Percentiles rank a stretch among this genome's conserved stretches.
Conservation (phyloP, 2,329 filamentous ascomycete genomes). For the Monilinia fructigena region DNA sequence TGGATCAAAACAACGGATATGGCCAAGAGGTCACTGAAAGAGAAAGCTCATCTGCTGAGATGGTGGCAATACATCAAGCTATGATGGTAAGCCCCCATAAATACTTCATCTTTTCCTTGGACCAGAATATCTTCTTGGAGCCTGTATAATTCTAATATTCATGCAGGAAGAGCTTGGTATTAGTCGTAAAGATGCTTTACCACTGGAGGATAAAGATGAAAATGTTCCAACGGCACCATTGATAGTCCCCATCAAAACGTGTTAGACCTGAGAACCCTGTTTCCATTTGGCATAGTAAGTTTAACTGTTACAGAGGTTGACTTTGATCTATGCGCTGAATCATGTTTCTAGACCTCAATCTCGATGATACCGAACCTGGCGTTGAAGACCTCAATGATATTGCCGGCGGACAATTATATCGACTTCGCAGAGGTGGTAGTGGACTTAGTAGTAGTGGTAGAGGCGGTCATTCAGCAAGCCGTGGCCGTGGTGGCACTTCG, state of each 20-base stretch:
- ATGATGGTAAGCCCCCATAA: slow-evolving; percentile 34
- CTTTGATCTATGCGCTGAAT: slow-evolving; percentile 8
- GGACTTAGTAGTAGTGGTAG: slow-evolving; percentile 17
- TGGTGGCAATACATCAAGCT: slow-evolving; percentile 28
- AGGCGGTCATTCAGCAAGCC: slow-evolving; percentile 17
- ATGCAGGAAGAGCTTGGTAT: slow-evolving; percentile 38
- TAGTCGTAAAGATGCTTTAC: slow-evolving; percentile 33
- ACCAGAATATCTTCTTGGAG: not conserved
- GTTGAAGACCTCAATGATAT: slow-evolving; percentile 32
- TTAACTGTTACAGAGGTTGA: not conserved
- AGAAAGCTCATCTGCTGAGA: not conserved
- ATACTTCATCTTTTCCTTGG: not conserved
- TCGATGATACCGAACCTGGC: slow-evolving; percentile 32
- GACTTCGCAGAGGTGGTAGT: slow-evolving; percentile 29
- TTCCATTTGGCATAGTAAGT: slow-evolving; percentile 33
- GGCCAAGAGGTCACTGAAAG: not conserved
- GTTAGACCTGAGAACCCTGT: slow-evolving; percentile 17
- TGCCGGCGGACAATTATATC: slow-evolving; percentile 36
- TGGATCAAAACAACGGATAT: slow-evolving; percentile 14
- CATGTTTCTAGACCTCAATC: slow-evolving; percentile 20
- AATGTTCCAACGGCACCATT: not conserved
- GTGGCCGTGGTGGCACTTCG: slow-evolving; percentile 12
- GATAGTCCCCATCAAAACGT: not conserved
- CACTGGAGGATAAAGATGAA: slow-evolving; percentile 30
- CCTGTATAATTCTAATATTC: not conserved